Base-by-base conservation (phyloP, 371 early-diverging fungal genomes). In the Circinella umbellata region DNA sequence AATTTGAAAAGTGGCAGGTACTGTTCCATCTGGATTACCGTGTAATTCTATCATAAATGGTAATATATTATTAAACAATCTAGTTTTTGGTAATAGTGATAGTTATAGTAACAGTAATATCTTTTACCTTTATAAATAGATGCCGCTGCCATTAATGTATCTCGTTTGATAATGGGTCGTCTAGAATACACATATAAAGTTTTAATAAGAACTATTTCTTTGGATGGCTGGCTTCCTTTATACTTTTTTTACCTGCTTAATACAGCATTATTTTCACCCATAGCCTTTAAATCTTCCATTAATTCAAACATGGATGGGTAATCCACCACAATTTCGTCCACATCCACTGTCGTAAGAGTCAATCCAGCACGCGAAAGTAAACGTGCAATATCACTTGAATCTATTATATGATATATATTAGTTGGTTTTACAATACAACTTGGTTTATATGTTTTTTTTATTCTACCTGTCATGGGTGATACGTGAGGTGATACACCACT, bases 181-280 rank as follows among this genome's bases (percentile, higher is more conserved):
- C 90, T 92, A 77, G 5, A 51, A 51, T 51, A 15, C 6, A 42
- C 11, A 42, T 9, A 37, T 39, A n/a, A 67, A 42, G 18, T 37
- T 34, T 66, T 5, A 60, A 61, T 42, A 48, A 61, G 36, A 27
- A 69, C 54, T 27, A 27, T 27, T 27, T 27, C 27, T 27, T 27
- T 27, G 47, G 18, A 54, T 0, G 17, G 27, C 64, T 42, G 11
- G 42, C 9, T 13, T 51, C 15, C 27, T 11, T 35, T 2, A 37
- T 47, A 48, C 10, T 18, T n/a, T 13, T 38, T 20, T 61, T 20
- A 93, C 92, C 93, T 82, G 48, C 80, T 85, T n/a, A 93, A 70
- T 3, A 97, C 89, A 3, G 98, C 96, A 73, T 97, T 98, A 57
- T 88, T 91, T 80, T 98, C 98, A 7, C 98, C 98, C 98, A 98